Evolutionary conservation across 768 basidiomycete species (phyloP), one percentile per base, ranked within the genome.

Genomic region (Boletus rubescentipes): DNA sequence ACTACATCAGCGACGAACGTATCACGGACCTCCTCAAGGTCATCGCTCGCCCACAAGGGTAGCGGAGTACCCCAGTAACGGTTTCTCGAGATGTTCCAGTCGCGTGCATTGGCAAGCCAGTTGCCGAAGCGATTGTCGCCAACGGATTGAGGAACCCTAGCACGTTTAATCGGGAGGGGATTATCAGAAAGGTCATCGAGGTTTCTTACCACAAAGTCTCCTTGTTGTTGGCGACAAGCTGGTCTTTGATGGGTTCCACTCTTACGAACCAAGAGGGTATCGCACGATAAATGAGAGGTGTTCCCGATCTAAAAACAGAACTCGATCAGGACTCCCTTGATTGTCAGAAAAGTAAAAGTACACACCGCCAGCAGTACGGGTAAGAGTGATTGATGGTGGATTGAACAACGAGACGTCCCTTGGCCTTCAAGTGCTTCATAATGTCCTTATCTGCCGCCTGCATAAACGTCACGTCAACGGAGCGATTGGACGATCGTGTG

Each of bases 61-160:
- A 99, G 86, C 16, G 97, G 97, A 5, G 95, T 98, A 32, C 96
- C 97, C 95, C 95, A 99, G 70, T 98, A 99, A 44, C 97, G 83
- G 76, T 98, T 98, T 57, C 97, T 83, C n/a, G 95, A 97, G 59
- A 99, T 80, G 67, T 98, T 98, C 97, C 97, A 99, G 67, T 99
- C 97, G 20, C 95, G 83, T n/a, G 97, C 97, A 70, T 96, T 98
- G 44, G 89, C 87, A 46, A 99, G 79, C 97, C 97, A 99, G 70
- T 93, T 95, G 20, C 93, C 94, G 67, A 99, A 99, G 32, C 96
- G 81, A 60, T 87, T 84, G 54, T 98, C 95, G 7, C 94, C 91
- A 42, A 98, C 87, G 56, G 74, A 79, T 64, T 92, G 87, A 10
- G 97, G 97, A 3, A 99, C 97, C 92, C 91, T 93, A 47, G 49